Percentiles rank a stretch among this genome's conserved stretches.
phyloP scores from a whole-genome alignment of 2,329 filamentous ascomycete genomes.

The Metarhizium anisopliae region DNA sequence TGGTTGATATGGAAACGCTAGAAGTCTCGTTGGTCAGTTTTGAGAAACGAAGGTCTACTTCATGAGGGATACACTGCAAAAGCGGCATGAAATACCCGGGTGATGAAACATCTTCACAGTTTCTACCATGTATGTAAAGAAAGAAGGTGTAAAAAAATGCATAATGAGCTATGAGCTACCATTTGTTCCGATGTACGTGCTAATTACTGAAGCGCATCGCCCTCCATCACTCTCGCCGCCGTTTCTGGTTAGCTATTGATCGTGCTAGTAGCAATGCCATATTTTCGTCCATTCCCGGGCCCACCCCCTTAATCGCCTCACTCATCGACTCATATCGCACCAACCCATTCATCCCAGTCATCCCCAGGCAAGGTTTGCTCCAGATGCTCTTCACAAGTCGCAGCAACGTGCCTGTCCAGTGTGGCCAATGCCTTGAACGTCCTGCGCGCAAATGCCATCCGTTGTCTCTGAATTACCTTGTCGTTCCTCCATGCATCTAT shows the following conservation, averaged over 20 bases:
- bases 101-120: no score
- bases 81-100: neutral
- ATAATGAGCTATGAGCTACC: neutral
- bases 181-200: neutral
- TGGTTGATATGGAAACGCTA: slow-evolving; percentile 80
- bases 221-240: no score
- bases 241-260: no score
- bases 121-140: no score
- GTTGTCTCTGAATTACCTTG: slow-evolving; percentile 6
- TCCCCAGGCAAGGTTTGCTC: neutral
- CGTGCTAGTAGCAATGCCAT: no score
- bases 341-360: neutral
- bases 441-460: neutral
- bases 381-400: slow-evolving; percentile 5
- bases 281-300: no score
- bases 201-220: neutral
- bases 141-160: no score
- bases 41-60: slow-evolving; percentile 5
- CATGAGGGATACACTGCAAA: neutral
- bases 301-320: no score
- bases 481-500: slow-evolving; percentile 14
- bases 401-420: slow-evolving; percentile 3
- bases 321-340: neutral
- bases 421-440: slow-evolving; percentile 1
- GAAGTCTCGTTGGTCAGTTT: slow-evolving; percentile 65